These are phyloP conservation scores for Hypoxylon sp. DNA, from an alignment of 2,329 filamentous ascomycete genomes.

Conservation along the genomic window DNA sequence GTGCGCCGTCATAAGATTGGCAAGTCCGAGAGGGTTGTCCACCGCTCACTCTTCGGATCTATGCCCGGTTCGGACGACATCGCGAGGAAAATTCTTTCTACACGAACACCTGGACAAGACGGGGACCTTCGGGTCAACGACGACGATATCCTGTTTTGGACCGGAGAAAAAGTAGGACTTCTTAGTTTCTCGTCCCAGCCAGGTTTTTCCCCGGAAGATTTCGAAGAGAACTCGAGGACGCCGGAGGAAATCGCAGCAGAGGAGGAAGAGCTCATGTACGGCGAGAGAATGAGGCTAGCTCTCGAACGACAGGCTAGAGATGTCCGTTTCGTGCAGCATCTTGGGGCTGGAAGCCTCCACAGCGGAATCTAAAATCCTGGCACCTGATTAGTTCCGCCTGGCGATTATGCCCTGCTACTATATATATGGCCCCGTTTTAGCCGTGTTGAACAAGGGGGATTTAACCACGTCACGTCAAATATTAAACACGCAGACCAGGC, in stretches of 20 bases:
- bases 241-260: conserved; percentile 66
- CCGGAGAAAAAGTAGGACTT: conserved; percentile 85
- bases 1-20: conserved; percentile 69
- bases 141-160: conserved; percentile 87
- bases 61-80: conserved; percentile 76
- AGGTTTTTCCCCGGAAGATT: conserved; percentile 65
- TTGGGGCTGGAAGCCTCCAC: conserved; percentile 66
- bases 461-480: conserved; percentile 38
- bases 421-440: conserved; percentile 23
- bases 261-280: conserved; percentile 72
- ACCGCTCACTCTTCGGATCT: conserved; percentile 66
- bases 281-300: conserved; percentile 79
- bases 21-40: conserved; percentile 64
- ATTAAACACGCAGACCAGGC: conserved; percentile 23
- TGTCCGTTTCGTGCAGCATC: conserved; percentile 78
- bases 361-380: conserved; percentile 41
- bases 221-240: conserved; percentile 62
- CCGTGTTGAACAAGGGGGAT: conserved; percentile 22
- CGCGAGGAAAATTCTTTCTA: conserved; percentile 83
- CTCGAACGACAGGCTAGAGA: conserved; percentile 85
- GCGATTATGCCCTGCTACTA: conserved; percentile 13
- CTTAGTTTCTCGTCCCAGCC: conserved; percentile 72
- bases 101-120: conserved; percentile 56
- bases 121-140: conserved; percentile 58
- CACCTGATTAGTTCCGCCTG: conserved; percentile 29